Evolutionary conservation across 2,329 filamentous ascomycete species (phyloP), one percentile per base, ranked within the genome.

Genomic region (Cladophialophora bantiana): DNA sequence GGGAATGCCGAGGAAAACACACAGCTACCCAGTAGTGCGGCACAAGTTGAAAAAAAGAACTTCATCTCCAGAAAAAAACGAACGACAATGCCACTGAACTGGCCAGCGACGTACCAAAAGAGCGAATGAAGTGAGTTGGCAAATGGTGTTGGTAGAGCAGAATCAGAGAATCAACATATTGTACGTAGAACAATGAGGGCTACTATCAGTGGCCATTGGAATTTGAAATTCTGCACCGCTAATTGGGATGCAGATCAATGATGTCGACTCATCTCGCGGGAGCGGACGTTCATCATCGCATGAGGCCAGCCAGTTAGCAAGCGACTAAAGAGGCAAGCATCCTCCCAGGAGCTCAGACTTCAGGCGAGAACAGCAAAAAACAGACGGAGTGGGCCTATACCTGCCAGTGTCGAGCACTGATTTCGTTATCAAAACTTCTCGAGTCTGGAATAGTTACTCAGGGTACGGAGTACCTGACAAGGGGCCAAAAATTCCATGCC

Each of bases 81-180:
- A 63, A 60, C 31, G 54, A 50, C 59, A 26, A 34, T 20, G 35
- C n/a, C 45, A n/a, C 52, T 31, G 35, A n/a, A 31, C 36, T 31
- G 15, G 52, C 34, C 48, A 45, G 54, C 42, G 42, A 54, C n/a
- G 38, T 60, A 38, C 26, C 26, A 56, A 64, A 62, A 48, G 64
- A 66, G 42, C 45, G 64, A 66, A 58, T 66, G 32, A 31, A 35
- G 52, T 66, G 53, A 62, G 62, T 59, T 60, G 40, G 13, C 35
- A 55, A 59, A 45, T 42, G 32, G 9, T 60, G 62, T 20, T 36
- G 32, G 32, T 34, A 45, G 13, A 56, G 48, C 1, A 34, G 26
- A 54, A 35, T 13, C 15, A n/a, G 26, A 54, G 5, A 15, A 7
- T 54, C 18, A 48, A 48, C 42, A n/a, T 7, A 48, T 48, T 3